phyloP scores from a whole-genome alignment of 1,284 basidiomycete genomes.

The Rhodotorula mucilaginosa region DNA sequence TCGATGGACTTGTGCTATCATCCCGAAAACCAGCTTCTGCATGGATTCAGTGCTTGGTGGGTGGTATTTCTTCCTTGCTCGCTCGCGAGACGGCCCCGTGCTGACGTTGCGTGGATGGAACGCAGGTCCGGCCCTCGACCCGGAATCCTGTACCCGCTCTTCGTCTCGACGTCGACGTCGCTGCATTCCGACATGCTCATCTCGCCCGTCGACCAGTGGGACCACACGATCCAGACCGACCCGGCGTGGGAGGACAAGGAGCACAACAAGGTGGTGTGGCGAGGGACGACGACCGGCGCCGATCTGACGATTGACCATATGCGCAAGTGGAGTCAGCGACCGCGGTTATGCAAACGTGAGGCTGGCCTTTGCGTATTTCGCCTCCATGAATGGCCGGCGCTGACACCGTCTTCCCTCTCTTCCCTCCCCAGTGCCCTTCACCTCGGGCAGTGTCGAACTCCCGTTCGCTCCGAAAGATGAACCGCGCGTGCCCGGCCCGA shows the following conservation, averaged over 20 bases:
- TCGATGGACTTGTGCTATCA: slow-evolving; percentile 39
- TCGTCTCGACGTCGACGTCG: slow-evolving; percentile 41
- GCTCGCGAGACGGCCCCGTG: too few species aligned
- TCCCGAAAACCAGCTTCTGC: slow-evolving; percentile 35
- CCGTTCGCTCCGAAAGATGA: slow-evolving; percentile 16
- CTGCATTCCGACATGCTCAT: slow-evolving; percentile 43
- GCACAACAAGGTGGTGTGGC: slow-evolving; percentile 47
- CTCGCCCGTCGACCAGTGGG: slow-evolving; percentile 45
- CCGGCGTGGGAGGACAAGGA: slow-evolving; percentile 51
- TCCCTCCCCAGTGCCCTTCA: slow-evolving; percentile 16
- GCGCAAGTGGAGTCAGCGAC: slow-evolving; percentile 30
- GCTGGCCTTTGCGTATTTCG: background rate
- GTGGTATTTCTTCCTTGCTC: background rate
- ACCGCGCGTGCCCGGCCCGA: slow-evolving; percentile 3
- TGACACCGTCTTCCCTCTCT: background rate
- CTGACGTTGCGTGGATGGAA: background rate
- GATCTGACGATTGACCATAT: slow-evolving; percentile 28
- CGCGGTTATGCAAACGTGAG: slow-evolving; percentile 31
- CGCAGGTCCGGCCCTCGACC: slow-evolving; percentile 39
- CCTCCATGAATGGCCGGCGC: background rate
- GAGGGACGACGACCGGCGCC: slow-evolving; percentile 52
- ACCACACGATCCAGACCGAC: slow-evolving; percentile 29
- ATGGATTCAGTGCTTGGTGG: slow-evolving; percentile 38
- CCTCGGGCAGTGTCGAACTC: slow-evolving; percentile 17
- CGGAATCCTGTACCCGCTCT: slow-evolving; percentile 41